Conservation (phyloP, 148 eudicot genomes). For the Chenopodium berlandieri region DNA sequence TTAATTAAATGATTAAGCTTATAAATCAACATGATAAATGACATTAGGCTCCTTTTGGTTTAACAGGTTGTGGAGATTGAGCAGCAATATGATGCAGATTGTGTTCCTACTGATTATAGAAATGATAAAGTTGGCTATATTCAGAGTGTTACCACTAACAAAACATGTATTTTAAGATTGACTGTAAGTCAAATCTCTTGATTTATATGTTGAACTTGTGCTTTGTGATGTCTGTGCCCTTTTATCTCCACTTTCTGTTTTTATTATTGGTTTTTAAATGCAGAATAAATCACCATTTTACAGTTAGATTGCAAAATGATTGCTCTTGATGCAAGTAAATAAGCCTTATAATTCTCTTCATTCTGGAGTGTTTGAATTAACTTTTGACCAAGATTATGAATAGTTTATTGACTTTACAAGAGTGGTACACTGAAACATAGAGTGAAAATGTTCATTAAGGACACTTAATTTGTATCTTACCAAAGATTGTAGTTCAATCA, state of each 20-base stretch:
- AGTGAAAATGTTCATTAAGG: not conserved
- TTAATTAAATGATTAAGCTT: slow-evolving; percentile 16
- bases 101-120: slow-evolving; percentile 43
- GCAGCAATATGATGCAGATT: slow-evolving; percentile 60
- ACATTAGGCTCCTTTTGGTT: slow-evolving; percentile 15
- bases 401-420: not conserved
- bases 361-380: not conserved
- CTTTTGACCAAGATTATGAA: not conserved
- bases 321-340: not conserved
- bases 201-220: slow-evolving; percentile 1
- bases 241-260: not conserved
- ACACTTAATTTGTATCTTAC: not conserved
- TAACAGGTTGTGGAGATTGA: slow-evolving; percentile 75
- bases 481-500: not conserved
- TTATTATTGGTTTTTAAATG: not conserved
- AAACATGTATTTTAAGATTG: slow-evolving; percentile 58
- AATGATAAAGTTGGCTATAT: slow-evolving; percentile 43
- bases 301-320: not conserved
- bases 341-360: not conserved
- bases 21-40: slow-evolving; percentile 1
- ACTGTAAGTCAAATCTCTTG: slow-evolving; percentile 42
- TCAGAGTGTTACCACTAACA: slow-evolving; percentile 47
- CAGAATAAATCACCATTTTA: not conserved
- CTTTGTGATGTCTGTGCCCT: not conserved
- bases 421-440: not conserved